phyloP scores from a whole-genome alignment of 176 grass and related monocot genomes.

The Panicum miliaceum region DNA sequence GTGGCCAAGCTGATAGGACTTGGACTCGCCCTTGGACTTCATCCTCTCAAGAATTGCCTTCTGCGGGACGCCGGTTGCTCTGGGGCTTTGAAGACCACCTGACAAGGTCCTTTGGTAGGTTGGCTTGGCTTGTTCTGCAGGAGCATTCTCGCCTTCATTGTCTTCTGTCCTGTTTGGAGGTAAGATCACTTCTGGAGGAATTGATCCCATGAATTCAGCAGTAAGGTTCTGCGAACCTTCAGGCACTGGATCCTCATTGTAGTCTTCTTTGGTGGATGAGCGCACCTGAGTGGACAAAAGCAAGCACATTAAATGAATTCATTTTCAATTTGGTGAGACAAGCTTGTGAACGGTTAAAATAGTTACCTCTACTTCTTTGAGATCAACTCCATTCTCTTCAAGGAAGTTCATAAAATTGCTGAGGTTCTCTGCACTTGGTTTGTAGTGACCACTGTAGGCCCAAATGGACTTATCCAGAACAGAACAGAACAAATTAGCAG shows the following conservation, averaged over 20 bases:
- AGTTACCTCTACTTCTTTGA: slow-evolving; percentile 66
- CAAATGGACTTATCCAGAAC: slow-evolving; percentile 64
- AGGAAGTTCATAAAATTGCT: slow-evolving; percentile 69
- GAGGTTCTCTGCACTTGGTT: slow-evolving; percentile 73
- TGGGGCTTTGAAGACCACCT: slow-evolving; percentile 72
- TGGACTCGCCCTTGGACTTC: slow-evolving; percentile 71
- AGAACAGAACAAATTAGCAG: slow-evolving; percentile 19
- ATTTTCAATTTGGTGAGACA: slow-evolving; percentile 4
- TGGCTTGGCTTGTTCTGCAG: slow-evolving; percentile 41
- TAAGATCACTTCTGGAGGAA: slow-evolving; percentile 39
- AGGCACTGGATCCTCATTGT: slow-evolving; percentile 55
- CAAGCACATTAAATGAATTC: not conserved
- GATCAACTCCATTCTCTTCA: slow-evolving; percentile 74
- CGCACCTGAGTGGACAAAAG: slow-evolving; percentile 46
- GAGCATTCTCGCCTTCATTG: not conserved
- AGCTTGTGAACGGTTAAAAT: not conserved
- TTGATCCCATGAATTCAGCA: slow-evolving; percentile 11
- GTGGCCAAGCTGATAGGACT: slow-evolving; percentile 83
- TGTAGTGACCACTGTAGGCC: slow-evolving; percentile 96
- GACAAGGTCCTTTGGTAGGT: slow-evolving; percentile 78
- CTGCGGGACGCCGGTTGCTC: slow-evolving; percentile 37
- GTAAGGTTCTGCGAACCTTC: slow-evolving; percentile 5
- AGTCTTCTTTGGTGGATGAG: slow-evolving; percentile 67
- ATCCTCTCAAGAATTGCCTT: slow-evolving; percentile 85
- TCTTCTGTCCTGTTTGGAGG: slow-evolving; percentile 21